Conservation (phyloP, 2,329 filamentous ascomycete genomes). For the Domatiomyces globalis region DNA sequence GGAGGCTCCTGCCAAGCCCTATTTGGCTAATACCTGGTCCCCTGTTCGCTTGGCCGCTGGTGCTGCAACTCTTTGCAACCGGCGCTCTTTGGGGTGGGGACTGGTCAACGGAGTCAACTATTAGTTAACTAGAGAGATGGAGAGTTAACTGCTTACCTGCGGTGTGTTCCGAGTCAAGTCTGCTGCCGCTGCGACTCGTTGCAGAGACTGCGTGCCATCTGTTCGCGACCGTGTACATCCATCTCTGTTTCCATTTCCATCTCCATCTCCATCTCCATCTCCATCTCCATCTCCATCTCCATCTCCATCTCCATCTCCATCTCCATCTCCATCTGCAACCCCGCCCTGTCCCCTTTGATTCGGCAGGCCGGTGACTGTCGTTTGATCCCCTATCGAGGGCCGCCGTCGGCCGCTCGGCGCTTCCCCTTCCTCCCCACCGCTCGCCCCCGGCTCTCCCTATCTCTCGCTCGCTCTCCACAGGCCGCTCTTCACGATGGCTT, state of each 20-base stretch:
- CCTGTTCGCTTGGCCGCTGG: neutral
- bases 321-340: neutral
- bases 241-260: no score
- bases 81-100: no score
- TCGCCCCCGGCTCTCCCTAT: neutral
- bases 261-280: no score
- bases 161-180: neutral
- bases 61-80: no score
- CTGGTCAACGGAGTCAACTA: no score
- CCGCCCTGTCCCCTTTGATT: neutral
- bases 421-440: neutral
- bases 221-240: no score
- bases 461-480: neutral
- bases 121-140: neutral
- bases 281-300: neutral
- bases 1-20: neutral
- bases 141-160: neutral
- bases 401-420: neutral
- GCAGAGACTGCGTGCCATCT: neutral
- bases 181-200: neutral
- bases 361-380: neutral
- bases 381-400: neutral
- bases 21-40: neutral
- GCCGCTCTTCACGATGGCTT: constrained; percentile 21
- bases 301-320: neutral